Percentiles rank a stretch among this genome's conserved stretches.
Evolutionary conservation across 139 green algal species (phyloP).

Genomic region (Closterium sp.): DNA sequence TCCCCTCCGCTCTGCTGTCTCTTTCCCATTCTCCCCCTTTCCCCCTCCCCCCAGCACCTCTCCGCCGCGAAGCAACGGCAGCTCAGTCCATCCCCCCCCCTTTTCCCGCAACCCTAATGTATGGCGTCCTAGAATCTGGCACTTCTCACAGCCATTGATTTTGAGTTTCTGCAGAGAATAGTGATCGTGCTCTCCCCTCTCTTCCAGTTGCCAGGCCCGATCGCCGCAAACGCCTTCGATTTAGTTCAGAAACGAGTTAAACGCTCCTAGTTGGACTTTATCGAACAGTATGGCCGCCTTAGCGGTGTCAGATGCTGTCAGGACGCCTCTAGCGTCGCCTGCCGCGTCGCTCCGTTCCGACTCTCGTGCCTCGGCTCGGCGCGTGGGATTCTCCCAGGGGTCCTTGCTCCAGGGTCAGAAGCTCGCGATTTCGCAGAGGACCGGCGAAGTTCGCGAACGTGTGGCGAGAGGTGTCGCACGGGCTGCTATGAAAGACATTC

Average conservation of each 20-base stretch:
- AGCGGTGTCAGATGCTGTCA: not conserved
- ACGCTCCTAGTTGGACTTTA: not conserved
- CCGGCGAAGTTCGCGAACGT: not conserved
- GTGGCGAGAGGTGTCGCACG: not conserved
- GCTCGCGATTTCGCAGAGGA: not conserved
- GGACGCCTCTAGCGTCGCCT: not conserved
- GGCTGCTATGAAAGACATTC: conserved; percentile 39
- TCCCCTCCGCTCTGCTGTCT: too few relatives aligned
- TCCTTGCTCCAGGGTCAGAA: not conserved
- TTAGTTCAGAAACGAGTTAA: not conserved
- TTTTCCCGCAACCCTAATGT: not conserved
- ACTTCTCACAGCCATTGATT: not conserved
- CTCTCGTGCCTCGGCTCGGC: not conserved
- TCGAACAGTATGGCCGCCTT: not conserved
- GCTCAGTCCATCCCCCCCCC: too few relatives aligned
- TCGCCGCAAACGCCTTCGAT: not conserved
- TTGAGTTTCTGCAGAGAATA: not conserved
- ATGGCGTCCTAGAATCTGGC: not conserved
- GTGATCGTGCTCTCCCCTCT: not conserved
- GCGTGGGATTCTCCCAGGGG: not conserved
- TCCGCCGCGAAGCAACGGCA: too few relatives aligned
- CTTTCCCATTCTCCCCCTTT: too few relatives aligned
- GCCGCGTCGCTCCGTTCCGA: not conserved
- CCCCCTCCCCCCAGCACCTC: too few relatives aligned
- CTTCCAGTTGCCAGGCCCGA: not conserved